These are phyloP conservation scores for Ustilago tritici DNA, from an alignment of 1,284 basidiomycete genomes.

Conservation along the genomic window DNA sequence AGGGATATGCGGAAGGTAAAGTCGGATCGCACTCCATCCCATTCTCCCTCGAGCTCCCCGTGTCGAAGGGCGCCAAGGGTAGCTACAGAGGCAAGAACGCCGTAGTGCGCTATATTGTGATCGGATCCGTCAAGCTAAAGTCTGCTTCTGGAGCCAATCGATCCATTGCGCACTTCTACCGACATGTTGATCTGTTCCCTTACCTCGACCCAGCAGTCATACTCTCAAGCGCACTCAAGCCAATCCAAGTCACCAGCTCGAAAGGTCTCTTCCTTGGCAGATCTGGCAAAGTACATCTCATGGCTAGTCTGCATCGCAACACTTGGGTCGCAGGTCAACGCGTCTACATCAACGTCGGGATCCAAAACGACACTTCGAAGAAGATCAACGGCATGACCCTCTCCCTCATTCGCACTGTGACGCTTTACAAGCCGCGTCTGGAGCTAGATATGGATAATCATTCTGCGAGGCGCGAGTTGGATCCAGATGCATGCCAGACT, in stretches of 20 bases:
- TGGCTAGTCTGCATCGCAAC: conserved; percentile 79
- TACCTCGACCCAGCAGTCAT: conserved; percentile 78
- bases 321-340: conserved; percentile 88
- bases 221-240: conserved; percentile 76
- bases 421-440: conserved; percentile 76
- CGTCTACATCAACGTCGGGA: conserved; percentile 79
- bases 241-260: conserved; percentile 76
- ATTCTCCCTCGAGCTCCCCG: conserved; percentile 82
- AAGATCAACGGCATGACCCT: conserved; percentile 76
- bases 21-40: conserved; percentile 79
- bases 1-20: conserved; percentile 76
- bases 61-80: conserved; percentile 81
- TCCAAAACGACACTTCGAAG: conserved; percentile 77
- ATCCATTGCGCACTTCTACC: conserved; percentile 92
- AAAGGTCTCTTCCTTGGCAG: conserved; percentile 76
- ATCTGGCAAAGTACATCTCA: conserved; percentile 79
- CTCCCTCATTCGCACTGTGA: conserved; percentile 79
- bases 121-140: conserved; percentile 85
- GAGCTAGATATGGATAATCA: conserved; percentile 70
- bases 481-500: conserved; percentile 63
- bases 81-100: conserved; percentile 75
- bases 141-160: conserved; percentile 73
- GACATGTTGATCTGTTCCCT: conserved; percentile 85
- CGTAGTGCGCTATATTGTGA: conserved; percentile 84
- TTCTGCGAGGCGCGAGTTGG: conserved; percentile 39